These are phyloP conservation scores for Coemansia sp. DNA, from an alignment of 192 early-diverging fungal species.

Conservation along the genomic window DNA sequence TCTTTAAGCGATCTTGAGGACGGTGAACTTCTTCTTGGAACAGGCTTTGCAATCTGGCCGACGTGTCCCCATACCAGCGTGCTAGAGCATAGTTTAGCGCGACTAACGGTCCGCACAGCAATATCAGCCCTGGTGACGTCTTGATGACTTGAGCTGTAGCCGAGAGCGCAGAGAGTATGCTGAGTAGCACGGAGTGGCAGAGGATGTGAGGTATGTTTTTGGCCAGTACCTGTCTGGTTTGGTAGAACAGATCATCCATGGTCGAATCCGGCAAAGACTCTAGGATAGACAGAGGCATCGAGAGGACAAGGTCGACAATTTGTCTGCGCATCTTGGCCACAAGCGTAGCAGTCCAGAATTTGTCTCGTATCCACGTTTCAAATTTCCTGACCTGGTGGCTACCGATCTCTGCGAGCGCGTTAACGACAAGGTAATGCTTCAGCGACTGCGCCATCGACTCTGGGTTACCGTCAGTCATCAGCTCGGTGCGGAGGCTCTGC, in stretches of 20 bases:
- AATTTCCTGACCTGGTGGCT: constrained; percentile 3
- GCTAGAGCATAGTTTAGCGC: background rate
- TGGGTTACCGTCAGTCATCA: constrained; percentile 29
- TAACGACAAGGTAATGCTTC: constrained; percentile 19
- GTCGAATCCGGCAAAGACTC: no score
- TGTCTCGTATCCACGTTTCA: background rate
- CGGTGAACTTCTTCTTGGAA: background rate
- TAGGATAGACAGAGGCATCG: constrained; percentile 2
- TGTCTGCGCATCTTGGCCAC: background rate
- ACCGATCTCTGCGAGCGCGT: constrained; percentile 13
- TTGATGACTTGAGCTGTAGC: constrained; percentile 6
- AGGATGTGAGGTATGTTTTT: background rate
- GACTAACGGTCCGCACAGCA: constrained; percentile 5
- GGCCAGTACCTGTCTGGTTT: background rate
- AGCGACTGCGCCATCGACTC: constrained; percentile 24
- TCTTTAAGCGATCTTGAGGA: background rate
- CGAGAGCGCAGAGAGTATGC: background rate
- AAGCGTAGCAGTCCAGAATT: constrained; percentile 9
- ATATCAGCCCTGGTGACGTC: background rate
- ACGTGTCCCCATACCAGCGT: background rate
- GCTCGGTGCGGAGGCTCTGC: no score
- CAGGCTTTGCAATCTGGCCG: background rate
- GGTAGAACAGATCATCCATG: no score
- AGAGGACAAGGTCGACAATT: background rate
- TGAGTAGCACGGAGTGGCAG: background rate